Evolutionary conservation across 2,329 filamentous ascomycete genomes (phyloP).

Genomic region (Alternaria arbusti): DNA sequence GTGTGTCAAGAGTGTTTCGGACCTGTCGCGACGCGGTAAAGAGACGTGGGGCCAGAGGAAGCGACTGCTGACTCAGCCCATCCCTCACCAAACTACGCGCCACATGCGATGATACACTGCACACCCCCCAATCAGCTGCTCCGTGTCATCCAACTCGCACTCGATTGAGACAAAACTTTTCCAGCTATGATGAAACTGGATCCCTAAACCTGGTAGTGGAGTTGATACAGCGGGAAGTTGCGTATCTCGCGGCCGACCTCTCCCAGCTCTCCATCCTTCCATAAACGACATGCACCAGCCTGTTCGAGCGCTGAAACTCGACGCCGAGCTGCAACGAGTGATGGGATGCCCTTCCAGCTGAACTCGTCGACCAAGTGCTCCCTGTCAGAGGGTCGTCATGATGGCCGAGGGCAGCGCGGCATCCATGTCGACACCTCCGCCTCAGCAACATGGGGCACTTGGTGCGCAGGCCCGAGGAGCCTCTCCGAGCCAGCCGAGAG

Average conservation of each 20-base stretch:
- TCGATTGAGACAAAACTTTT: constrained; percentile 3
- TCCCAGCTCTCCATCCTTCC: constrained; percentile 24
- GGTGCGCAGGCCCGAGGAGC: constrained; percentile 31
- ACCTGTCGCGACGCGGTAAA: constrained; percentile 27
- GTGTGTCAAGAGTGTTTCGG: constrained; percentile 37
- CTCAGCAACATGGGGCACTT: constrained; percentile 41
- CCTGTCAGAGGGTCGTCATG: constrained; percentile 18
- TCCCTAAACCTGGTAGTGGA: constrained; percentile 11
- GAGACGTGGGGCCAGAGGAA: constrained; percentile 15
- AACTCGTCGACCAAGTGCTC: constrained; percentile 25
- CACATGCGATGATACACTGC: constrained; percentile 7
- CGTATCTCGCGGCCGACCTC: constrained; percentile 16
- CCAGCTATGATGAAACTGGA: constrained; percentile 4
- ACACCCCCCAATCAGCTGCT: constrained; percentile 16
- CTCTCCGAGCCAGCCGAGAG: constrained; percentile 27
- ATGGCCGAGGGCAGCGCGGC: constrained; percentile 19
- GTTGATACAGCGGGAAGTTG: constrained; percentile 20
- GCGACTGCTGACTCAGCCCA: constrained; percentile 19
- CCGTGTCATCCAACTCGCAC: not conserved
- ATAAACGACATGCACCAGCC: constrained; percentile 29
- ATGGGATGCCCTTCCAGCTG: constrained; percentile 14
- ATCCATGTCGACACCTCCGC: constrained; percentile 30
- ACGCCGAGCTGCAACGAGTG: constrained; percentile 34
- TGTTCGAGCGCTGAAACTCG: constrained; percentile 35
- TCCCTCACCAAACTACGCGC: constrained; percentile 11